Evolutionary conservation across 2,329 filamentous ascomycete species (phyloP).

Genomic region (Beauveria asiatica): DNA sequence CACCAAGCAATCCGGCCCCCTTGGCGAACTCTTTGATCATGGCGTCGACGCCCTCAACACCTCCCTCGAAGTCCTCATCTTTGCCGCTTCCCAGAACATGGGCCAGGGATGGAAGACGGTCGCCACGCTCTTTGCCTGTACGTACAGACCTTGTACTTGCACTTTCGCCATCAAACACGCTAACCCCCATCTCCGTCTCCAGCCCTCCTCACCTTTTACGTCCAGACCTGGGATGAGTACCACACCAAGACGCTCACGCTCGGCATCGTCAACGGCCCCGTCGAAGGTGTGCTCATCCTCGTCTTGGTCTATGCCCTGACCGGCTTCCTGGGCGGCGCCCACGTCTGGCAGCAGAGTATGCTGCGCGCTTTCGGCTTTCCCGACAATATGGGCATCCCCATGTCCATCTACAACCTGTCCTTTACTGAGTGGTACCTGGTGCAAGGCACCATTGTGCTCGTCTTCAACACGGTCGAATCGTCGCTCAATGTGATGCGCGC

Average conservation of each 20-base stretch:
- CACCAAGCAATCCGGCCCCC: slow-evolving; percentile 83
- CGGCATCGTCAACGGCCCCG: slow-evolving; percentile 85
- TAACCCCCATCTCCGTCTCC: slow-evolving; percentile 7
- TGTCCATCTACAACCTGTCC: slow-evolving; percentile 64
- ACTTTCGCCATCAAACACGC: not conserved
- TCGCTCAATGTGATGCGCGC: slow-evolving; percentile 77
- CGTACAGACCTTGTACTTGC: slow-evolving; percentile 20
- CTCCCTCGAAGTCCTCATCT: slow-evolving; percentile 84
- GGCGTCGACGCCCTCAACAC: slow-evolving; percentile 96
- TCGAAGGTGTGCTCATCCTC: slow-evolving; percentile 85
- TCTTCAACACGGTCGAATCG: slow-evolving; percentile 75
- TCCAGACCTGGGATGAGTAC: slow-evolving; percentile 99
- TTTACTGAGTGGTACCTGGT: slow-evolving; percentile 93
- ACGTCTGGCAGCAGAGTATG: slow-evolving; percentile 87
- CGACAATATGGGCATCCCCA: slow-evolving; percentile 54
- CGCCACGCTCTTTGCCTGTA: slow-evolving; percentile 72
- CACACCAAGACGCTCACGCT: slow-evolving; percentile 94
- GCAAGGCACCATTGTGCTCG: slow-evolving; percentile 71
- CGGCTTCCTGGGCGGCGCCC: slow-evolving; percentile 74
- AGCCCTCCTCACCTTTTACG: slow-evolving; percentile 92
- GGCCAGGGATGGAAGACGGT: slow-evolving; percentile 89
- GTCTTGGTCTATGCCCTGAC: slow-evolving; percentile 76
- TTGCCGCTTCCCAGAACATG: slow-evolving; percentile 85
- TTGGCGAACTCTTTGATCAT: slow-evolving; percentile 96
- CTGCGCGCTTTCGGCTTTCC: slow-evolving; percentile 63